Percentiles rank a stretch among this genome's conserved stretches.
phyloP scores from a whole-genome alignment of 306 rosid species.

The Castanospermum australe region DNA sequence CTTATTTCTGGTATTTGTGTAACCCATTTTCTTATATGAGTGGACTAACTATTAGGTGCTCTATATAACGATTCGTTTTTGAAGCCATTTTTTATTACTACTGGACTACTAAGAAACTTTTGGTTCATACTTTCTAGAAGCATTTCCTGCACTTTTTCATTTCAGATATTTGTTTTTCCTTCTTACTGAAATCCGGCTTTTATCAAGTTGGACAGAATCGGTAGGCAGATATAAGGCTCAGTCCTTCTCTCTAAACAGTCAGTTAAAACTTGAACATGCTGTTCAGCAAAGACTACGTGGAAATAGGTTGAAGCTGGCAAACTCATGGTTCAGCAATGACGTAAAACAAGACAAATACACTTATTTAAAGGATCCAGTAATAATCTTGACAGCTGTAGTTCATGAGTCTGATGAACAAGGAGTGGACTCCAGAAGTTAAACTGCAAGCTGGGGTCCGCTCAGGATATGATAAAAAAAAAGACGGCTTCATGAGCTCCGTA shows the following conservation, averaged over 20 bases:
- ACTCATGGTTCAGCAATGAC: no score
- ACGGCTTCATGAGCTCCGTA: no score
- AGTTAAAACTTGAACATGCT: no score
- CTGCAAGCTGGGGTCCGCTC: neutral
- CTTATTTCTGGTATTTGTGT: neutral
- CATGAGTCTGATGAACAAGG: neutral
- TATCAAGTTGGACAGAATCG: neutral
- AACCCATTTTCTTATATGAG: neutral
- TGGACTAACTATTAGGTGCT: neutral
- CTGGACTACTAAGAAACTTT: neutral
- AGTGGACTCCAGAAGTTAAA: neutral
- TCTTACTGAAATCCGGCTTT: neutral
- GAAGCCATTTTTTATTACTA: neutral
- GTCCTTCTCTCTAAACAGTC: no score
- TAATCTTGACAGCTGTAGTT: neutral
- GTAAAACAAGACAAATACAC: neutral
- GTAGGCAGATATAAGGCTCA: neutral
- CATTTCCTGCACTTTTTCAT: neutral
- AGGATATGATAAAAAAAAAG: neutral
- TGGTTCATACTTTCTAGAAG: neutral
- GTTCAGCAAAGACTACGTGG: no score
- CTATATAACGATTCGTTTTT: slow-evolving; percentile 11
- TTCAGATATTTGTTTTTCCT: neutral
- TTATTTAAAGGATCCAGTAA: neutral
- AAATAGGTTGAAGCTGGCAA: no score